Evolutionary conservation across 2,329 filamentous ascomycete species (phyloP), one percentile per base, ranked within the genome.

Genomic region (Mollisiaceae sp.): DNA sequence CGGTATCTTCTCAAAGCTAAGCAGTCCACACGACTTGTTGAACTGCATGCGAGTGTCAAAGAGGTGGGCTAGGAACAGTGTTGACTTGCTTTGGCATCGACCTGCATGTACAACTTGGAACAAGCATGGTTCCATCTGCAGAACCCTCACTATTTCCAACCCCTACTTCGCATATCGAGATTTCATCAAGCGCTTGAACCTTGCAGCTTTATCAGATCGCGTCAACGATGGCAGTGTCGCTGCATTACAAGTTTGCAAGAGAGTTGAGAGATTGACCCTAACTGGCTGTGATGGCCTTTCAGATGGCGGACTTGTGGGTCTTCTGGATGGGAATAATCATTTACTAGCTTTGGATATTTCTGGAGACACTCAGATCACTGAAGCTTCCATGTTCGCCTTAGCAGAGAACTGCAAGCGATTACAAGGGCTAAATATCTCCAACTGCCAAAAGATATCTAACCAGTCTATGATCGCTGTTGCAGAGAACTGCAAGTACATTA

Each of bases 31-130:
- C 54, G 94, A 99, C 75, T 85, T 97, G 72, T 86, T 93, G 71
- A 90, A 89, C 78, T 96, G 92, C 79, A 94, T 98, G 91, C 83
- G 95, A 70, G 94, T 97, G n/a, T 97, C 90, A 75, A 94, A 93
- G 78, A 88, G 90, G 68, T 99, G 95, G 95, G 91, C 95, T 35
- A 85, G 91, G 69, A 97, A 97, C 76, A 90, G 91, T 60, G 95
- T 98, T 71, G 94, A 95, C 69, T 85, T 97, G 70, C 84, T 99
- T 24, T 99, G 95, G 95, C 94, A 97, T 78, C 87, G 95, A 45
- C 95, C 95, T 1, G 89, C 92, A 35, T 98, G 95, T 80, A 93
- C 91, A 74, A 92, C 89, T 72, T 97, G 93, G 91, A 79, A 84
- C 14, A 93, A 93, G 75, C 88, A 97, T 73, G 83, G 88, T 73